Conservation (phyloP, 2,329 filamentous ascomycete genomes). For the Triangularia setosa region DNA sequence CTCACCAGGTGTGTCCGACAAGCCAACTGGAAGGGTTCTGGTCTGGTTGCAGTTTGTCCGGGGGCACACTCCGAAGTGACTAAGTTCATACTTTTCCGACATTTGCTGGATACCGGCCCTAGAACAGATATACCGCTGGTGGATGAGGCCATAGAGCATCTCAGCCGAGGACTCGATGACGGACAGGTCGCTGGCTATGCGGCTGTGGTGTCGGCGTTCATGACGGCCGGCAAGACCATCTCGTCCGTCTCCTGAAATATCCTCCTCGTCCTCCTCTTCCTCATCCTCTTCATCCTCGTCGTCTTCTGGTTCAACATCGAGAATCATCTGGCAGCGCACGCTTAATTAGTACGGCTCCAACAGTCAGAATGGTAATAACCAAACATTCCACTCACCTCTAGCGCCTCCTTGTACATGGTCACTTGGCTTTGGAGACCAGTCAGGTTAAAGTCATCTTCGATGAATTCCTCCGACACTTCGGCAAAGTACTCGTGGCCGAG, state of each 20-base stretch:
- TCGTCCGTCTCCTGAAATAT: slow-evolving; percentile 63
- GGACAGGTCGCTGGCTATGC: slow-evolving; percentile 87
- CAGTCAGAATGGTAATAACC: slow-evolving; percentile 19
- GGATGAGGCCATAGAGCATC: slow-evolving; percentile 95
- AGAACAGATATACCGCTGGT: slow-evolving; percentile 97
- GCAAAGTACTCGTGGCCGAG: slow-evolving; percentile 98
- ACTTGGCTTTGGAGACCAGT: slow-evolving; percentile 94
- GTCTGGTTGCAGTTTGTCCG: slow-evolving; percentile 87
- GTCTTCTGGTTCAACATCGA: slow-evolving; percentile 96
- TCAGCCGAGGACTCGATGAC: slow-evolving; percentile 98
- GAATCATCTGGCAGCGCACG: slow-evolving; percentile 70
- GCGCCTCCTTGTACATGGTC: slow-evolving; percentile 96
- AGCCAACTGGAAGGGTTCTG: slow-evolving; percentile 86
- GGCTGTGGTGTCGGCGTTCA: slow-evolving; percentile 73
- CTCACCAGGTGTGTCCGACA: slow-evolving; percentile 90
- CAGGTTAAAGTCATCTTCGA: slow-evolving; percentile 99
- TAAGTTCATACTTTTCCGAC: slow-evolving; percentile 97
- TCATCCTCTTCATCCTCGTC: slow-evolving; percentile 84
- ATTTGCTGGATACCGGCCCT: slow-evolving; percentile 96
- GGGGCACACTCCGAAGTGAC: slow-evolving; percentile 95
- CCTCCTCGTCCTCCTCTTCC: slow-evolving; percentile 70
- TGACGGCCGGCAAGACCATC: slow-evolving; percentile 48
- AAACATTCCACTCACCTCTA: slow-evolving; percentile 57
- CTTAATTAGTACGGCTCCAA: background rate
- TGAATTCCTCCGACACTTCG: slow-evolving; percentile 97